Percentiles rank a stretch among this genome's conserved stretches.
Conservation (phyloP, 1,284 basidiomycete species). For the Pascua sp. region DNA sequence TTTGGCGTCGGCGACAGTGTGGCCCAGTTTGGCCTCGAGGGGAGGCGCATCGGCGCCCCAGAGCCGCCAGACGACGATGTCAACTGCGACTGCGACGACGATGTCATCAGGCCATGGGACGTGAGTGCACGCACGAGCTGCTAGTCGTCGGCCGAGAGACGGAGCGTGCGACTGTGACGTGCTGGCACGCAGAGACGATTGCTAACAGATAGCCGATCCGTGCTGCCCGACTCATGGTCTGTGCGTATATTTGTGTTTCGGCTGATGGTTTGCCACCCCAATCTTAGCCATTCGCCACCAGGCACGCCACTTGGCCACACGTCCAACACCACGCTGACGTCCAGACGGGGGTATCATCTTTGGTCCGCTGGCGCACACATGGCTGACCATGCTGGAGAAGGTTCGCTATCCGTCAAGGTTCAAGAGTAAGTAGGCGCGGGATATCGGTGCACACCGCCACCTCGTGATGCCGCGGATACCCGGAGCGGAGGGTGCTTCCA, state of each 20-base stretch:
- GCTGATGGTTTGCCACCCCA: no score
- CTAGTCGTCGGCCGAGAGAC: neutral
- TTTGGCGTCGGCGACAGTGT: constrained; percentile 17
- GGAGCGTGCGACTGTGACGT: no score
- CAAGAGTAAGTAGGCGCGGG: constrained; percentile 5
- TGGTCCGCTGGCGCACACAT: constrained; percentile 19
- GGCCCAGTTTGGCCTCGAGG: constrained; percentile 23
- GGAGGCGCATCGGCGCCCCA: neutral
- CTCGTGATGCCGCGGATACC: neutral
- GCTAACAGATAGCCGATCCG: constrained; percentile 2
- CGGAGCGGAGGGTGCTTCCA: no score
- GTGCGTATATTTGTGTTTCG: neutral
- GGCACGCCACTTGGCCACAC: no score
- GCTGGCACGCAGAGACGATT: no score
- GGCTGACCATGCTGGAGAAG: constrained; percentile 13
- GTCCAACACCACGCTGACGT: neutral
- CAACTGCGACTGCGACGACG: neutral
- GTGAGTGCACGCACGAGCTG: neutral
- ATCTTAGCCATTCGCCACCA: no score
- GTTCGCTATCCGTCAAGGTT: constrained; percentile 3
- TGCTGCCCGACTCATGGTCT: constrained; percentile 12
- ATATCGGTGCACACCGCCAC: no score
- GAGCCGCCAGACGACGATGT: neutral
- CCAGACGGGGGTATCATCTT: constrained; percentile 15
- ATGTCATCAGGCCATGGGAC: constrained; percentile 4